Evolutionary conservation across 2,329 filamentous ascomycete species (phyloP), one percentile per base, ranked within the genome.

Genomic region (Aspergillus sclerotialis): DNA sequence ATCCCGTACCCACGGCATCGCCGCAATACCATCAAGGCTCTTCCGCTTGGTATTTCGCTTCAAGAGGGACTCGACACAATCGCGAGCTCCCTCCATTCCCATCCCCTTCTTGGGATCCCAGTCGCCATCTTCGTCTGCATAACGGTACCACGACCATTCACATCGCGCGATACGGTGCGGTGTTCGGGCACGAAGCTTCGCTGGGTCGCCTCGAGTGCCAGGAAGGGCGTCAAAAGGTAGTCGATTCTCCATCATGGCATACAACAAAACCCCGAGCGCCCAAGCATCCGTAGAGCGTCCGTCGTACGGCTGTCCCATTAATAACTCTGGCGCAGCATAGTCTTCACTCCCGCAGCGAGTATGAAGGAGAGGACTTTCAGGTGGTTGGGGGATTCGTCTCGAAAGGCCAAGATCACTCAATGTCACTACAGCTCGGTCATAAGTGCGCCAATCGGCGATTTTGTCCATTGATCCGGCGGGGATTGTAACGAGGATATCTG

Each of bases 261-360:
- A 98, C 0, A 96, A 73, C 3, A 96, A 68, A 1, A 98, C 92
- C 33, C 92, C 92, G 1, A 96, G 72, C 0, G 90, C 93, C 92
- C 92, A 98, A 7, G 87, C 88, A 56, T 98, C 92, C 1, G 84
- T 94, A 2, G 82, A 78, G 24, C 87, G 84, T 19, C 92, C 92
- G 56, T 96, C 89, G 56, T 98, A 98, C 6, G 86, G 79, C 54
- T 94, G 86, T 15, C 90, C 90, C 71, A 98, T 86, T 35, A 98
- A 82, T 29, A 98, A 88, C 59, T 98, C 92, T 0, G 92, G 92
- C 0, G 92, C 90, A 2, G 90, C 90, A 56, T 98, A 98, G 63
- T 98, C 92, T 63, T 96, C 92, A 26, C 85, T 94, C 19, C 92
- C 92, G 59, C 92, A 98, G 7, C 92, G 78, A 2, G 90, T 96